Evolutionary conservation across 495 filamentous ascomycete genomes (phyloP).

Genomic region (Aspergillus coremiiformis): DNA sequence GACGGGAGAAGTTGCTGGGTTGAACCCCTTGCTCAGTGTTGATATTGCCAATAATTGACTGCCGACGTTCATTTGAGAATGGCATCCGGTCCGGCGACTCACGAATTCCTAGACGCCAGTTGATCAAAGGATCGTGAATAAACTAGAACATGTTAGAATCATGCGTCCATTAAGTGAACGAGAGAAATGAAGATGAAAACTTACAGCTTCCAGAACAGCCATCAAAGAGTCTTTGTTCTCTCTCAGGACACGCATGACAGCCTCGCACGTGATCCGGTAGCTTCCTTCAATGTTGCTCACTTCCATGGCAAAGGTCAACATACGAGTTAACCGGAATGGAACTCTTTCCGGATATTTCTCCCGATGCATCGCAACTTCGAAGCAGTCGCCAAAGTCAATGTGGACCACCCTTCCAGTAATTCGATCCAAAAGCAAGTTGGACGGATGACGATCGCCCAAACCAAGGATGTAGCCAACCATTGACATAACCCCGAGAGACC

Average conservation of each 20-base stretch:
- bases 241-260: slow-evolving; percentile 93
- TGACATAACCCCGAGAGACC: slow-evolving; percentile 97
- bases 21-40: slow-evolving; percentile 45
- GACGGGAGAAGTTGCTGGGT: slow-evolving; percentile 38
- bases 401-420: slow-evolving; percentile 94
- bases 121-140: slow-evolving; percentile 95
- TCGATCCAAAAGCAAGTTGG: slow-evolving; percentile 92
- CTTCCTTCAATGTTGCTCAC: slow-evolving; percentile 98
- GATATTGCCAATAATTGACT: slow-evolving; percentile 62
- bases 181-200: slow-evolving; percentile 24
- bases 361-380: slow-evolving; percentile 98
- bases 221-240: slow-evolving; percentile 98
- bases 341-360: slow-evolving; percentile 98
- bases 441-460: slow-evolving; percentile 91
- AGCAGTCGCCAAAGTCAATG: slow-evolving; percentile 98
- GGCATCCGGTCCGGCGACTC: slow-evolving; percentile 72
- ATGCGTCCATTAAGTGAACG: neutral
- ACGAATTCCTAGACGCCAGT: slow-evolving; percentile 86
- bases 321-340: slow-evolving; percentile 92
- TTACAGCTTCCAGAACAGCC: slow-evolving; percentile 95
- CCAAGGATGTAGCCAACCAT: slow-evolving; percentile 99
- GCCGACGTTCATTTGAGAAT: slow-evolving; percentile 71
- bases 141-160: slow-evolving; percentile 52
- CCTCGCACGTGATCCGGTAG: slow-evolving; percentile 94
- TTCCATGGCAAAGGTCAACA: slow-evolving; percentile 99